phyloP scores from a whole-genome alignment of 2,329 filamentous ascomycete genomes.

The Dactylellina parvicollis region DNA sequence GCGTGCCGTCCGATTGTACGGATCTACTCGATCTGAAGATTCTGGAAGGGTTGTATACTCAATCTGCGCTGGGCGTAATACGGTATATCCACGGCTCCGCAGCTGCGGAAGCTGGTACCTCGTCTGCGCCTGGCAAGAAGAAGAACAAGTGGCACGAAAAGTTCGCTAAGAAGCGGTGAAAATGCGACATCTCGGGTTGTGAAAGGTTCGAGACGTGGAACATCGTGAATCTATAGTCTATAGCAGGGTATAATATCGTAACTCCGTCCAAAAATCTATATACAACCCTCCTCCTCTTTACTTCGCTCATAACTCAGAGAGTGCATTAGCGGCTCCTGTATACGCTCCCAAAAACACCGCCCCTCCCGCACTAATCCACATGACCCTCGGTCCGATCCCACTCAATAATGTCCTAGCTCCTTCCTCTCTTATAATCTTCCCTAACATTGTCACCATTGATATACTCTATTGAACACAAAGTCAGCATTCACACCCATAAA shows the following conservation, averaged over 20 bases:
- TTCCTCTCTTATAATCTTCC: constrained; percentile 60
- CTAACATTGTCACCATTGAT: constrained; percentile 51
- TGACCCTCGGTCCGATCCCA: constrained; percentile 78
- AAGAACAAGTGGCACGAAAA: constrained; percentile 54
- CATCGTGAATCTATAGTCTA: constrained; percentile 8
- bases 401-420: constrained; percentile 64
- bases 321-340: constrained; percentile 43
- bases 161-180: constrained; percentile 46
- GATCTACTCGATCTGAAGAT: constrained; percentile 33
- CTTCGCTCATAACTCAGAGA: constrained; percentile 35
- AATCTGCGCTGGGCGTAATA: constrained; percentile 42
- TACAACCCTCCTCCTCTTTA: not conserved
- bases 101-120: constrained; percentile 2
- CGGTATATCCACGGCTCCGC: constrained; percentile 39
- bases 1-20: constrained; percentile 34
- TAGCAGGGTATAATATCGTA: constrained; percentile 12
- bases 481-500: not conserved
- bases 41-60: constrained; percentile 40
- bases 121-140: constrained; percentile 26
- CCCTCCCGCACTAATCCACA: constrained; percentile 94
- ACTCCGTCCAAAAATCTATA: constrained; percentile 23
- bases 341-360: constrained; percentile 83
- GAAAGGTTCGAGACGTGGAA: not conserved
- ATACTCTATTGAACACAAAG: constrained; percentile 39
- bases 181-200: not conserved